Evolutionary conservation across 371 early-diverging fungal genomes (phyloP), one percentile per base, ranked within the genome.

Genomic region (Mucor irregularis): DNA sequence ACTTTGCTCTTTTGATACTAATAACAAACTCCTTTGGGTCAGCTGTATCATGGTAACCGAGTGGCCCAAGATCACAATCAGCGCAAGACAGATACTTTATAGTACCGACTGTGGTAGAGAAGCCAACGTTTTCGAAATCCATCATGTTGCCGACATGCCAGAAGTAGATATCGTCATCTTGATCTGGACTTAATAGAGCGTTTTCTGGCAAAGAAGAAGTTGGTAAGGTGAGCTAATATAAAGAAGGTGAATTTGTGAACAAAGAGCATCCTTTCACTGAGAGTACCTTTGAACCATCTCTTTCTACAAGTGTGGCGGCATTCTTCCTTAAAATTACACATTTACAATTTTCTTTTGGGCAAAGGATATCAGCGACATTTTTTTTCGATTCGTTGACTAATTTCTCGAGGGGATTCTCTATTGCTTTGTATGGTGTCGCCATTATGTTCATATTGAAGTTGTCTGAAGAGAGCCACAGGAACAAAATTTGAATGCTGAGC

Each of bases 71-170:
- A 60, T 92, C 91, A 56, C 92, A 92, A 57, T 92, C 92, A 14
- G 92, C 91, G 61, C 92, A 92, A 1, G 86, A 84, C 13, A 92
- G 67, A 51, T 83, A 90, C 66, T 89, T 84, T 26, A 74, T 72
- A 2, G 75, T 63, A 3, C 67, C 78, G 0, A 84, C 70, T 6
- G 78, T 74, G 19, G 84, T 84, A 21, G 90, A 86, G 62, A 92
- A 88, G n/a, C 92, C 88, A 38, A 89, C 72, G 60, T 90, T 90
- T 45, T 90, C 90, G 66, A 90, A 90, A 14, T 75, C 73, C 84
- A 90, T 87, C 85, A 89, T 84, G 53, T 86, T 76, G 4, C 59
- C 28, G 16, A 90, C 73, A 45, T 52, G 61, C 89, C 88, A 85
- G 61, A 80, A 86, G 2, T 70, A 67, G 1, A 53, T 56, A 16